These are phyloP conservation scores for Solanum sejunctum DNA, from an alignment of 257 asterid species.

Conservation along the genomic window DNA sequence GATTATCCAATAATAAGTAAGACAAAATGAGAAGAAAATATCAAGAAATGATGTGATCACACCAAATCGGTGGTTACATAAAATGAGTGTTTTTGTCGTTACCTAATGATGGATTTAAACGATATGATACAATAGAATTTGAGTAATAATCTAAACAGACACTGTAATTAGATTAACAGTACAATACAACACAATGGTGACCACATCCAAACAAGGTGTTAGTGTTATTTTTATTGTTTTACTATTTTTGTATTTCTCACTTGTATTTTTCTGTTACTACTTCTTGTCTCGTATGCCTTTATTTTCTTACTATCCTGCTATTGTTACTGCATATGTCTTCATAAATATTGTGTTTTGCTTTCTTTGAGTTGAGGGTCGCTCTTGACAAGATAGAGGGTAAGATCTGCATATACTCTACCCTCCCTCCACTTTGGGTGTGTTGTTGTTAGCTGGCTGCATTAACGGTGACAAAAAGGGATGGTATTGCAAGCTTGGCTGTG, in stretches of 20 bases:
- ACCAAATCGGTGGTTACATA: no score
- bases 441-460: background rate
- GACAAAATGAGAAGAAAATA: no score
- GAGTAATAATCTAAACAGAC: no score
- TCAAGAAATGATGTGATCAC: no score
- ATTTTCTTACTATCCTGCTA: background rate
- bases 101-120: no score
- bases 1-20: no score
- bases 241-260: background rate
- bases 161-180: no score
- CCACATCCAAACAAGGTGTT: no score
- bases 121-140: no score
- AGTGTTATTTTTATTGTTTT: no score
- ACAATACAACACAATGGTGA: no score
- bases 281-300: background rate
- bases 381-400: background rate
- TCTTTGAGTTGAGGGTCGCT: background rate
- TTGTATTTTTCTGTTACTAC: background rate
- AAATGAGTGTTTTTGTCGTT: no score
- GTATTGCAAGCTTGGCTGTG: background rate
- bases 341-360: background rate
- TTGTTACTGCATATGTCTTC: background rate
- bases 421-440: background rate
- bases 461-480: background rate
- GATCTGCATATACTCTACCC: background rate